phyloP scores from a whole-genome alignment of 2,329 filamentous ascomycete genomes.

The Leptosphaerulina australis region DNA sequence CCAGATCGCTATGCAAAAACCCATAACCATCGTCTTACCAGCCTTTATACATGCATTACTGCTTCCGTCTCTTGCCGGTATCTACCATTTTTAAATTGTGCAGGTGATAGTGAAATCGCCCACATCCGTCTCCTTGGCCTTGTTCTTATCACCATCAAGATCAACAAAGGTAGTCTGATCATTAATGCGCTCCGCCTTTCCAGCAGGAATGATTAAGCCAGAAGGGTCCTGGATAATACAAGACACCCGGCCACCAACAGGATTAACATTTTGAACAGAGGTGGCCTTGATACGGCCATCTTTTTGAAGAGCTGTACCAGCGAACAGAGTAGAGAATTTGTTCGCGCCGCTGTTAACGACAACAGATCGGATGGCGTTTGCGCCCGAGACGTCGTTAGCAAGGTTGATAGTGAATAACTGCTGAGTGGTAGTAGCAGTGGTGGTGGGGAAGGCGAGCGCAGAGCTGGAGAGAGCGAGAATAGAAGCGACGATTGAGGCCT shows the following conservation, averaged over 20 bases:
- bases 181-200: constrained; percentile 19
- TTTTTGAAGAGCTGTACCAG: constrained; percentile 17
- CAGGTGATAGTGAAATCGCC: constrained; percentile 23
- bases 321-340: constrained; percentile 19
- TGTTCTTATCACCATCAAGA: constrained; percentile 18
- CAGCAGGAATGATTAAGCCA: not conserved
- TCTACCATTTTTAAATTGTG: not conserved
- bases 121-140: constrained; percentile 25
- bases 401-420: constrained; percentile 21
- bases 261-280: constrained; percentile 21
- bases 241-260: constrained; percentile 7
- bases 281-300: constrained; percentile 23
- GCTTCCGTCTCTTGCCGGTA: too few species aligned
- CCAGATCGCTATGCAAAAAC: constrained; percentile 16
- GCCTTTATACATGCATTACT: too few species aligned
- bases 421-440: constrained; percentile 6
- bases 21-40: not conserved
- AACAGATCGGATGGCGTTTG: constrained; percentile 16
- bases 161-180: constrained; percentile 24
- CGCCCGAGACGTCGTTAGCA: constrained; percentile 27
- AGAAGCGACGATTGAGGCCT: constrained; percentile 24
- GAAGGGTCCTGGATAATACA: constrained; percentile 22
- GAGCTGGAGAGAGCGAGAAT: constrained; percentile 18
- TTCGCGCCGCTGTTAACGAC: constrained; percentile 10
- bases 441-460: constrained; percentile 22